These are phyloP conservation scores for Rossbeevera mucosa DNA, from an alignment of 768 basidiomycete species.

Conservation along the genomic window DNA sequence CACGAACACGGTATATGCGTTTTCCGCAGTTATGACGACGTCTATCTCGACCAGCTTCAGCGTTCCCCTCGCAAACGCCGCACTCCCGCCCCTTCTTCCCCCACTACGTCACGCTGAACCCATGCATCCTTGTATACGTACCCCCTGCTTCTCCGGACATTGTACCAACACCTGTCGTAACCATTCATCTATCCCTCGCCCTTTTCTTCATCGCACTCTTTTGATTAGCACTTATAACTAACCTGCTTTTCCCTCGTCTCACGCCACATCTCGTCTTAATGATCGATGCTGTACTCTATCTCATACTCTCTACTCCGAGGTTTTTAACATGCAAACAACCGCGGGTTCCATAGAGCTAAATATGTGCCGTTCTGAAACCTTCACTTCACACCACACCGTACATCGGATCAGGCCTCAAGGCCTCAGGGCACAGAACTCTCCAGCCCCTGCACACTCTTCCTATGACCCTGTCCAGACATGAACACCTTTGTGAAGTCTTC, in stretches of 20 bases:
- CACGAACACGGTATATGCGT: conserved; percentile 43
- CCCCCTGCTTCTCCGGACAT: conserved; percentile 1
- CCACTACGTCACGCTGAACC: conserved; percentile 21
- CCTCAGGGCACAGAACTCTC: neutral
- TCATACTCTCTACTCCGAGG: neutral
- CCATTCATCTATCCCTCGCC: conserved; percentile 3
- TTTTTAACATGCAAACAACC: conserved; percentile 1
- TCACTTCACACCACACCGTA: neutral
- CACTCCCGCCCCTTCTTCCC: conserved; percentile 19
- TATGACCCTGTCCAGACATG: neutral
- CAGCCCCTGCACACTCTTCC: neutral
- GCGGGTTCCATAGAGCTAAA: neutral
- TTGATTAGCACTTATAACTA: conserved; percentile 13
- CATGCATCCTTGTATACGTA: conserved; percentile 12
- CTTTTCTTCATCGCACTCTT: conserved; percentile 6
- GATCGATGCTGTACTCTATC: conserved; percentile 10
- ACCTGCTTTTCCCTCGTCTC: conserved; percentile 1
- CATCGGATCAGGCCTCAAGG: conserved; percentile 1
- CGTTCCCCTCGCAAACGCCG: conserved; percentile 38
- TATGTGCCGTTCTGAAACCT: neutral
- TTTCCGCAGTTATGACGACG: conserved; percentile 58
- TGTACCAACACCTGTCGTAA: conserved; percentile 13
- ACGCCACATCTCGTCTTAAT: conserved; percentile 7
- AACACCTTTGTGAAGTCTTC: conserved; percentile 4
- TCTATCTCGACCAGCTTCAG: conserved; percentile 47